Percentiles rank a stretch among this genome's conserved stretches.
Evolutionary conservation across 148 eudicot genomes (phyloP).

Genomic region (Chenopodium album): DNA sequence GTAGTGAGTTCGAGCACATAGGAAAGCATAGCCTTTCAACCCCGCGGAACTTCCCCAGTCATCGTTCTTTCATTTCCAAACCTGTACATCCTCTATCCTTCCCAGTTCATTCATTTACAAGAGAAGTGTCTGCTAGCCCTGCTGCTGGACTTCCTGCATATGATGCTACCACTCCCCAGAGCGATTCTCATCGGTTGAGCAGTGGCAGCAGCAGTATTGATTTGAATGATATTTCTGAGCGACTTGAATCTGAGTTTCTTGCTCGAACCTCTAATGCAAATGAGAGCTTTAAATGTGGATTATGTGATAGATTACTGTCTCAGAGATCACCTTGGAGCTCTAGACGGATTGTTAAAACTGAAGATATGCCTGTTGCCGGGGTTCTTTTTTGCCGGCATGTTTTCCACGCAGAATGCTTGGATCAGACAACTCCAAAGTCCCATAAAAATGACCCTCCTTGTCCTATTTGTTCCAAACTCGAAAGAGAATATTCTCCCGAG

Average conservation of each 20-base stretch:
- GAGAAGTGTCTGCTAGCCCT: slow-evolving; percentile 39
- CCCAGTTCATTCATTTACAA: slow-evolving; percentile 43
- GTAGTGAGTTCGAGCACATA: slow-evolving; percentile 67
- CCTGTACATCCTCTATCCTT: slow-evolving; percentile 80
- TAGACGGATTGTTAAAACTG: slow-evolving; percentile 69
- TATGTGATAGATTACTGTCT: slow-evolving; percentile 85
- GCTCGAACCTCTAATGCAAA: slow-evolving; percentile 34
- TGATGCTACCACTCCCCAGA: slow-evolving; percentile 43
- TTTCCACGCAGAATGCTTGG: slow-evolving; percentile 95
- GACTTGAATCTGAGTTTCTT: slow-evolving; percentile 44
- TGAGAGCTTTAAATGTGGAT: slow-evolving; percentile 51
- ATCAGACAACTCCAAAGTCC: slow-evolving; percentile 73
- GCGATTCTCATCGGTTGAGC: slow-evolving; percentile 51
- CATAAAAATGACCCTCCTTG: slow-evolving; percentile 83
- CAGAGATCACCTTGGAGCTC: slow-evolving; percentile 96
- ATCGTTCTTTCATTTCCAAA: slow-evolving; percentile 87
- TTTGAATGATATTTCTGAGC: slow-evolving; percentile 54
- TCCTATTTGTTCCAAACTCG: slow-evolving; percentile 64
- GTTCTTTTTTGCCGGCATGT: slow-evolving; percentile 84
- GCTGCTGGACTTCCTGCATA: slow-evolving; percentile 30
- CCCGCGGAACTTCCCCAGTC: slow-evolving; percentile 59
- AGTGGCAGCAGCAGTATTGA: slow-evolving; percentile 71
- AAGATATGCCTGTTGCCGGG: slow-evolving; percentile 87
- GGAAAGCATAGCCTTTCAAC: slow-evolving; percentile 52
- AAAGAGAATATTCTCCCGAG: slow-evolving; percentile 53